Evolutionary conservation across 768 basidiomycete species (phyloP), one percentile per base, ranked within the genome.

Genomic region (Daedalea quercina): DNA sequence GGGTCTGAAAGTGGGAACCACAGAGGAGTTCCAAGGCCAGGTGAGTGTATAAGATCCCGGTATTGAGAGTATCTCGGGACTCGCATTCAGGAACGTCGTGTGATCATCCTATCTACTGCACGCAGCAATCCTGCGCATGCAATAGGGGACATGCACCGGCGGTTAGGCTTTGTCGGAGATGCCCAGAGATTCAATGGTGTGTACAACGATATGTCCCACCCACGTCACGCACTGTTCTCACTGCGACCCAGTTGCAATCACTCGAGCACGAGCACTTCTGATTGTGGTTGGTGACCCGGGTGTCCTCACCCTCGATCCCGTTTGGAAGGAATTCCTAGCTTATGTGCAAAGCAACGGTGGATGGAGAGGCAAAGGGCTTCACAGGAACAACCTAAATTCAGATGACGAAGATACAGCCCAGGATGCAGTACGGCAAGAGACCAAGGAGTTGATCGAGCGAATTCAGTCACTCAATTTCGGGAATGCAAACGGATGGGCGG

Each of bases 311-410:
- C 71, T 82, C 28, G 82, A 84, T 58, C 76, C 75, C 0, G 65
- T 83, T 1, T 85, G 84, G 84, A 69, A 79, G 9, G 60, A 63
- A 0, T 84, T 86, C 72, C 60, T 86, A 53, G 82, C 81, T 63
- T 81, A 76, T 57, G 70, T 84, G 22, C 65, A 78, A 54, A 35
- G 51, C 13, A 65, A 69, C 47, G 72, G 76, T 0, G 84, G 84
- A 0, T 83, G 80, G 79, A 73, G 54, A 19, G 84, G 82, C 20
- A 44, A 25, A 22, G 19, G 7, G 6, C 7, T 25, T 15, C n/a
- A n/a, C n/a, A n/a, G n/a, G n/a, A n/a, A n/a, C n/a, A n/a, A n/a
- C n/a, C n/a, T n/a, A n/a, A n/a, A n/a, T n/a, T 31, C 28, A 11
- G 6, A 31, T 11, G 28, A 11, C 28, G 28, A 31, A 6, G 28